Evolutionary conservation across 306 rosid species (phyloP), one percentile per base, ranked within the genome.

Genomic region (Carpinus fangiana): DNA sequence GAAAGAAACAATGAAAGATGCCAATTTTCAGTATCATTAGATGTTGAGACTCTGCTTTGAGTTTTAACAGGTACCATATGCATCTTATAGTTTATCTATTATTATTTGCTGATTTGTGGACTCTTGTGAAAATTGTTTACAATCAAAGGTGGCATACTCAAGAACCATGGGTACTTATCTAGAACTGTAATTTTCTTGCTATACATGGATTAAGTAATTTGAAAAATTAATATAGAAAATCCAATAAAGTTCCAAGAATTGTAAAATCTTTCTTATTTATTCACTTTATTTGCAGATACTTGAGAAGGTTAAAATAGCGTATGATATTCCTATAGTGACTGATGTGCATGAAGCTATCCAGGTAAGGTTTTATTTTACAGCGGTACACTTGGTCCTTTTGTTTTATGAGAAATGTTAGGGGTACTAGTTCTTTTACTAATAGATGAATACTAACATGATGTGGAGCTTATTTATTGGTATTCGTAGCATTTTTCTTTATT

Each of bases 291-390:
- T 70, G 77, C 90, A 95, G 98, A 91, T 93, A 80, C 98, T 95
- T 31, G 99, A 93, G 87, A 95, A 95, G 91, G 94, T 84, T 84
- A 93, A 95, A 89, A 47, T 90, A 76, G 93, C 98, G 7, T 95
- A 91, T 45, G 97, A 93, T 87, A 48, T 95, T 74, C 99, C 97
- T 66, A 76, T 95, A 57, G 89, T 93, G 87, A 95, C 98, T 73
- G 98, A 95, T 83, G 99, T 95, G 71, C 98, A 92, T 0, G 96
- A 95, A 88, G 28, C 85, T 41, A 72, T 45, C 76, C 97, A 93
- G 94, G 98, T 93, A 87, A 79, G 80, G 67, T 20, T 67, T 81
- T 66, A 3, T 66, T 57, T 26, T 16, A 17, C 9, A 13, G 21
- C 7, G 47, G 70, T 36, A 64, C 41, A 14, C 41, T 43, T 66